phyloP scores from a whole-genome alignment of 805 yeast species.

The Candida nanaspora region DNA sequence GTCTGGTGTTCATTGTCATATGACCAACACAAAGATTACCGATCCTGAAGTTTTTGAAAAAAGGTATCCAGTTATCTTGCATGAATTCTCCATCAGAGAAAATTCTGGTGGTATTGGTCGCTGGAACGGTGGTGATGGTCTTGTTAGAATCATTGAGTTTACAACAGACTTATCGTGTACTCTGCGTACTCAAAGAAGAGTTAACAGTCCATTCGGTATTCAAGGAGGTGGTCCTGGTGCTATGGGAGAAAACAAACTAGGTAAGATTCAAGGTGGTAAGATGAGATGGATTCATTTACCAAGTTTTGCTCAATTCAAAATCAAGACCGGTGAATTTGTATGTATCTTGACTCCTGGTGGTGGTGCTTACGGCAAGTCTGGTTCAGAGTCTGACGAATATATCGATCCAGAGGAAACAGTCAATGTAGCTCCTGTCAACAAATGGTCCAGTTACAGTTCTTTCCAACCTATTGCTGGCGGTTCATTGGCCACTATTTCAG shows the following conservation, averaged over 20 bases:
- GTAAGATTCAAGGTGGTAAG: slow-evolving; percentile 21
- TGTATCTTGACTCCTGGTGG: slow-evolving; percentile 37
- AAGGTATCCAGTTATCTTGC: slow-evolving; percentile 42
- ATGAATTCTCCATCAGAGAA: slow-evolving; percentile 34
- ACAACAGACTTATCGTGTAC: slow-evolving; percentile 35
- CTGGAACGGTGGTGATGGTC: slow-evolving; percentile 45
- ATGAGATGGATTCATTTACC: slow-evolving; percentile 28
- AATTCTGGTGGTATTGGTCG: slow-evolving; percentile 44
- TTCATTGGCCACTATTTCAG: slow-evolving; percentile 10
- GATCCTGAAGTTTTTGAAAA: slow-evolving; percentile 47
- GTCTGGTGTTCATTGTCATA: slow-evolving; percentile 44
- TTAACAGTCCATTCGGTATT: slow-evolving; percentile 46
- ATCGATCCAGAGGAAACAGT: slow-evolving; percentile 18
- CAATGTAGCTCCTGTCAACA: background rate
- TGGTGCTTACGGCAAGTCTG: slow-evolving; percentile 36
- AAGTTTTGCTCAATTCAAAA: slow-evolving; percentile 31
- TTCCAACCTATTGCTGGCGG: slow-evolving; percentile 16
- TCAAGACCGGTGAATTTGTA: slow-evolving; percentile 31
- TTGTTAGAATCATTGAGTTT: slow-evolving; percentile 37
- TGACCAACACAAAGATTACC: slow-evolving; percentile 49
- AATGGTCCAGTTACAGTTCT: slow-evolving; percentile 2
- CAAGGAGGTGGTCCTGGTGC: slow-evolving; percentile 44
- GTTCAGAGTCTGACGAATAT: slow-evolving; percentile 26
- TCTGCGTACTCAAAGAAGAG: slow-evolving; percentile 44
- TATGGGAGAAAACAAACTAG: slow-evolving; percentile 35